These are phyloP conservation scores for Myxozyma sirexii DNA, from an alignment of 805 yeast genomes.

Conservation along the genomic window DNA sequence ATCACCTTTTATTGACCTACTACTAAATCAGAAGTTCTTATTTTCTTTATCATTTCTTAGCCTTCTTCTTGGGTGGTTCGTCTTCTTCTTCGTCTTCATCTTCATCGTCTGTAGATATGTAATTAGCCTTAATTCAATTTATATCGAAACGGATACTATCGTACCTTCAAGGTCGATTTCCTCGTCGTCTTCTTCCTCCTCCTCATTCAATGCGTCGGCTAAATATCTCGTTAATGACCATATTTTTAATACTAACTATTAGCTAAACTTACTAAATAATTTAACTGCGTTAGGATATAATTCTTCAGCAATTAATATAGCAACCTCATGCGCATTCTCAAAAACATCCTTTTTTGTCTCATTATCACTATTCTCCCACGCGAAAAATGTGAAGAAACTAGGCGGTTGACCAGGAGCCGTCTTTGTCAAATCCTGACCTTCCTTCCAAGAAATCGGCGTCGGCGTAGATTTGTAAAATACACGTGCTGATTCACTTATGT, in stretches of 20 bases:
- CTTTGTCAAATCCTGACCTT: constrained; percentile 57
- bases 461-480: constrained; percentile 58
- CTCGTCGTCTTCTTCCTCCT: constrained; percentile 42
- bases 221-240: not conserved
- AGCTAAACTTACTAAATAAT: constrained; percentile 68
- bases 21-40: too few relatives aligned
- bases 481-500: constrained; percentile 51
- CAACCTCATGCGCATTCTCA: constrained; percentile 76
- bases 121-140: not conserved
- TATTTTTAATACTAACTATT: not conserved
- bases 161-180: constrained; percentile 44
- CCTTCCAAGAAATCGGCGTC: constrained; percentile 70
- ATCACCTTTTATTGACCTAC: too few relatives aligned
- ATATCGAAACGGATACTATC: not conserved
- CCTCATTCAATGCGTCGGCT: constrained; percentile 34
- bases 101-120: constrained; percentile 23
- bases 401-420: constrained; percentile 47
- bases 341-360: constrained; percentile 76
- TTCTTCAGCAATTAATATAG: constrained; percentile 73
- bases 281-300: constrained; percentile 83
- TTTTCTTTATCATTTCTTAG: constrained; percentile 11
- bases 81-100: constrained; percentile 35
- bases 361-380: constrained; percentile 63
- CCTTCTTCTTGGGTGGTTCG: constrained; percentile 28
- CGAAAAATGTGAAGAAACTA: constrained; percentile 71